Percentiles rank a stretch among this genome's conserved stretches.
phyloP scores from a whole-genome alignment of 371 early-diverging fungal genomes.

The Lichtheimia ramosa region DNA sequence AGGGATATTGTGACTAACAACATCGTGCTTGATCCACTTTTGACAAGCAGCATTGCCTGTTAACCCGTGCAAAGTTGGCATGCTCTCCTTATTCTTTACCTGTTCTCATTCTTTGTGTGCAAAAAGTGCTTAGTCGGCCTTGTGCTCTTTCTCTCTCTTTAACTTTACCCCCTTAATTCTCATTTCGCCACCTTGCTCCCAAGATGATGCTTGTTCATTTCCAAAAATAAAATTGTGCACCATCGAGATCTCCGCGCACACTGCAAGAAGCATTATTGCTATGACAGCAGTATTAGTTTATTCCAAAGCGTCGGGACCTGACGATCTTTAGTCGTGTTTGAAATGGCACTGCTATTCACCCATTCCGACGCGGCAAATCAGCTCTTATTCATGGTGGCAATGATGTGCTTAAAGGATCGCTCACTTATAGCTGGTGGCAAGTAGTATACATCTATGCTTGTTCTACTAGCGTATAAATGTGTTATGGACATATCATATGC shows the following conservation, averaged over 20 bases:
- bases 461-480: too few species aligned
- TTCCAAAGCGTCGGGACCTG: neutral
- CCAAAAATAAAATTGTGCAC: conserved; percentile 7
- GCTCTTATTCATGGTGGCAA: neutral
- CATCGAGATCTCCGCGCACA: conserved; percentile 8
- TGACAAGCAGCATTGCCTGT: too few species aligned
- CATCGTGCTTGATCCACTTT: too few species aligned
- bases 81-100: neutral
- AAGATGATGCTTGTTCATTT: conserved; percentile 4
- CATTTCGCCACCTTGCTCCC: conserved; percentile 7
- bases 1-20: too few species aligned
- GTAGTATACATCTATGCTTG: neutral
- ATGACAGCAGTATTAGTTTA: neutral
- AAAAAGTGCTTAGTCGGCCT: too few species aligned
- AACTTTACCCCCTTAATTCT: conserved; percentile 7
- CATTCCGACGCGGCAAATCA: conserved; percentile 1
- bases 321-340: conserved; percentile 3
- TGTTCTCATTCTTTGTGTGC: neutral
- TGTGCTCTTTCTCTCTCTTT: neutral
- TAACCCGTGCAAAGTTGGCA: neutral
- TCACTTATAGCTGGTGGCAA: neutral
- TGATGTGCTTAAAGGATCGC: neutral
- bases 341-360: neutral
- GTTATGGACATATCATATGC: too few species aligned
- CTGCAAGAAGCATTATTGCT: neutral